A percentile compares a stretch with the other conserved stretches of the same genome.
phyloP scores from a whole-genome alignment of 2,329 filamentous ascomycete genomes.

The Nemania sp. region DNA sequence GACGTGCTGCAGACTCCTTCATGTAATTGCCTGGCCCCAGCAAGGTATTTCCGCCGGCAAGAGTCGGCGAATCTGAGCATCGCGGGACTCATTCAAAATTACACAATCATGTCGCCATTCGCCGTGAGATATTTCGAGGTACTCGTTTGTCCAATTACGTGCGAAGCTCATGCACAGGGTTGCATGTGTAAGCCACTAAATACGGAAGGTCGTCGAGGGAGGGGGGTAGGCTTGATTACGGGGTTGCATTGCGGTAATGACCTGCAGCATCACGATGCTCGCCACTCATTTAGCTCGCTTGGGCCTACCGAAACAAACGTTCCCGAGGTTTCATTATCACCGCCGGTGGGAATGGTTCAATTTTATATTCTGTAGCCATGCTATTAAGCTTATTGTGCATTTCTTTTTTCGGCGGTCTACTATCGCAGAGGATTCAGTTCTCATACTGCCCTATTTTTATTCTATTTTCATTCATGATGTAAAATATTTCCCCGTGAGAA shows the following conservation, averaged over 20 bases:
- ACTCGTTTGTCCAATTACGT: slow-evolving; percentile 13
- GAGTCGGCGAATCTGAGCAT: background rate
- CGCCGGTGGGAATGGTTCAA: background rate
- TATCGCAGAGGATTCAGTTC: background rate
- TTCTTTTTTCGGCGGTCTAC: background rate
- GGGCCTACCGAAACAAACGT: background rate
- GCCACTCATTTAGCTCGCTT: background rate
- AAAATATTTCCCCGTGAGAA: too few relatives aligned
- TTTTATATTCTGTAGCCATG: background rate
- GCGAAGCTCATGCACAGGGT: background rate
- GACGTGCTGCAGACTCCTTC: background rate
- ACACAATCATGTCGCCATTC: slow-evolving; percentile 23
- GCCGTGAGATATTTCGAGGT: slow-evolving; percentile 16
- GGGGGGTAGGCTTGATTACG: slow-evolving; percentile 19
- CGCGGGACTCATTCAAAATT: background rate
- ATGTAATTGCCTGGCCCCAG: background rate
- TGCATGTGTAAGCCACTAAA: slow-evolving; percentile 16
- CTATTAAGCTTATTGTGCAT: background rate
- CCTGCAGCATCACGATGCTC: slow-evolving; percentile 5
- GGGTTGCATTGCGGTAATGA: slow-evolving; percentile 18
- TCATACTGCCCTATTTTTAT: too few relatives aligned
- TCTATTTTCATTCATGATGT: too few relatives aligned
- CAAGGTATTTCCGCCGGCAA: background rate
- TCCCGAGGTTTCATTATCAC: background rate
- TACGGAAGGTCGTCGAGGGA: slow-evolving; percentile 17